Base-by-base conservation (phyloP, 345 rosid species). In the Cochlearia excelsa region DNA sequence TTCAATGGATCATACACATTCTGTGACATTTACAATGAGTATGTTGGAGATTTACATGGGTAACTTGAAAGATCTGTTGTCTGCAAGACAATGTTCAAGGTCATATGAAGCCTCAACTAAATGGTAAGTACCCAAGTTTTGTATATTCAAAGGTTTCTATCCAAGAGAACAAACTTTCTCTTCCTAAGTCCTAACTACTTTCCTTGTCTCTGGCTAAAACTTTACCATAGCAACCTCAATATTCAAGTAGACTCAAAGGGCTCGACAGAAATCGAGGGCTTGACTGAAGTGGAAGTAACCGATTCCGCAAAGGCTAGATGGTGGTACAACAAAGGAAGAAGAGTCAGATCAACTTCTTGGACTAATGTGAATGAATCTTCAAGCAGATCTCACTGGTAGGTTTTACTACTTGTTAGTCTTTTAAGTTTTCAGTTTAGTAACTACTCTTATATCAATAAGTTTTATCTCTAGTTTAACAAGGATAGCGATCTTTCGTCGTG, bases 11-110 rank as follows among this genome's bases (percentile, higher is more conserved):
- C 75, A 69, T 48, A 73, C 81, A 2, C 63, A 72, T 75, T 67
- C 85, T 2, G 33, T 80, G 30, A 79, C 81, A 23, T 82, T 88
- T 66, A 83, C 91, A 1, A 86, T 92, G 74, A 88, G 98, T 82
- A 88, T 92, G 93, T 67, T 92, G 82, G 98, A 92, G 77, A 90
- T 92, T 48, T 88, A 92, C 70, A 78, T 84, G 95, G 96, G 96
- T 26, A 79, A 71, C 57, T 56, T 88, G 49, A 84, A 82, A 65
- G 96, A 92, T 77, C 75, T 92, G 26, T 81, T 92, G 31, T 82
- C 86, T 75, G 72, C 88, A 37, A 88, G 75, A 79, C 79, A 64
- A 28, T 57, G 73, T 46, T 51, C 45, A 50, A 79, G 65, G 78
- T 64, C 68, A 10, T 56, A 76, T 49, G 87, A 82, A 65, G 45